A percentile compares a stretch with the other conserved stretches of the same genome.
Evolutionary conservation across 192 early-diverging fungal species (phyloP).

Genomic region (Backusella circina): DNA sequence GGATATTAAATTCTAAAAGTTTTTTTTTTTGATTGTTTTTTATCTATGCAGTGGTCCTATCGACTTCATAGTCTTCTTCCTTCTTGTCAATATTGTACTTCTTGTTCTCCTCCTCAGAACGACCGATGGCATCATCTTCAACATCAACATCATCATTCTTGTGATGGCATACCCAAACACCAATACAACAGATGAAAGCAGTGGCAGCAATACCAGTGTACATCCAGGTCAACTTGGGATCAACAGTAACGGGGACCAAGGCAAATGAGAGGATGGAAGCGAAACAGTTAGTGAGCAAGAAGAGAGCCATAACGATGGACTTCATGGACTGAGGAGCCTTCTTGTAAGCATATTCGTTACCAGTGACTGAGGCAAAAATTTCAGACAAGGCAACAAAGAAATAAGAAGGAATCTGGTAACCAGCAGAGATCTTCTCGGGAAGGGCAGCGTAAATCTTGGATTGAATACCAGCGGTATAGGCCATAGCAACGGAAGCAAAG

Average conservation of each 20-base stretch:
- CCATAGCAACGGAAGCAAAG: conserved; percentile 53
- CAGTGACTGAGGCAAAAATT: conserved; percentile 69
- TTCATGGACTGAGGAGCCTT: conserved; percentile 61
- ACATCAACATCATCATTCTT: conserved; percentile 44
- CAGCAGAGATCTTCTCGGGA: conserved; percentile 52
- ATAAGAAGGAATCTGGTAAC: conserved; percentile 55
- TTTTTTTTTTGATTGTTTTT: background rate
- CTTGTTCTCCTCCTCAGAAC: background rate
- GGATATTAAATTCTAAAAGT: background rate
- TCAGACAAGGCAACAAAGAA: conserved; percentile 60
- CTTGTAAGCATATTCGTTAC: conserved; percentile 66
- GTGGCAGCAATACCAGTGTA: conserved; percentile 52
- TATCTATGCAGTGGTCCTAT: conserved; percentile 1
- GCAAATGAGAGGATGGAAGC: conserved; percentile 54
- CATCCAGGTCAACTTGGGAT: conserved; percentile 60
- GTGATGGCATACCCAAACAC: conserved; percentile 51
- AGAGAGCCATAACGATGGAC: conserved; percentile 70
- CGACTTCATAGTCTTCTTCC: conserved; percentile 13
- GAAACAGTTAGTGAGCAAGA: conserved; percentile 54
- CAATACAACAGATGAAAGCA: conserved; percentile 19
- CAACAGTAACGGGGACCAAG: conserved; percentile 51
- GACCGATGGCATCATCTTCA: conserved; percentile 37
- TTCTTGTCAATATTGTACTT: background rate
- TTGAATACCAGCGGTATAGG: conserved; percentile 60
- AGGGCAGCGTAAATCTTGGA: conserved; percentile 57